Percentiles rank a stretch among this genome's conserved stretches.
Conservation (phyloP, 2,329 filamentous ascomycete species). For the Curvularia verruculosa region DNA sequence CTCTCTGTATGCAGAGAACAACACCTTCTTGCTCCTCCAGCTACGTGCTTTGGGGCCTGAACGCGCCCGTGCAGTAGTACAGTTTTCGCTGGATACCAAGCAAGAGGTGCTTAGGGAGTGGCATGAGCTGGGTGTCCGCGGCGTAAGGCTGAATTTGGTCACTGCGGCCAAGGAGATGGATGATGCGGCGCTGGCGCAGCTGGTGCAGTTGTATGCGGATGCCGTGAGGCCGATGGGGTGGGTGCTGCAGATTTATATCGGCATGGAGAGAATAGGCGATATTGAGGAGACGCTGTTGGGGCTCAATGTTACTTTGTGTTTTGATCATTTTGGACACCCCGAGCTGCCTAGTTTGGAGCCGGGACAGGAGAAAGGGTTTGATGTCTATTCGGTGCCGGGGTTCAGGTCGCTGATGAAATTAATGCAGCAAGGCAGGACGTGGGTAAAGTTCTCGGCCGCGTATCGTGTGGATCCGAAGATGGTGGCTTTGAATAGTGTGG, state of each 20-base stretch:
- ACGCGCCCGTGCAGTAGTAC: background rate
- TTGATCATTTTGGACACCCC: background rate
- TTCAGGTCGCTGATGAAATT: background rate
- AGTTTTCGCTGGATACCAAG: background rate
- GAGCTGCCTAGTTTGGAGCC: background rate
- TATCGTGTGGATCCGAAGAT: background rate
- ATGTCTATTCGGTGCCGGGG: background rate
- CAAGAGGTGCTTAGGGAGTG: background rate
- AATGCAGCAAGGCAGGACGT: background rate
- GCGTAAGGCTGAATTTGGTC: background rate
- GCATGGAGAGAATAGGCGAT: background rate
- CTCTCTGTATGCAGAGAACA: background rate
- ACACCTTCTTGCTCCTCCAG: background rate
- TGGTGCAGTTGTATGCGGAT: background rate
- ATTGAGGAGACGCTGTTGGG: background rate
- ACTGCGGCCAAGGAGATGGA: background rate
- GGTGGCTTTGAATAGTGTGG: constrained; percentile 1
- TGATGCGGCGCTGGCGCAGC: background rate
- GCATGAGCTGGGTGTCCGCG: background rate
- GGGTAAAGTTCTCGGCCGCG: background rate
- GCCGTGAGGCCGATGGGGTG: background rate
- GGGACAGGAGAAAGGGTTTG: background rate
- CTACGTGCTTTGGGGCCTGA: background rate
- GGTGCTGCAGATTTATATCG: background rate
- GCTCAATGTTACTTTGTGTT: background rate